These are phyloP conservation scores for Coprinopsis sp. DNA, from an alignment of 768 basidiomycete genomes.

Conservation along the genomic window DNA sequence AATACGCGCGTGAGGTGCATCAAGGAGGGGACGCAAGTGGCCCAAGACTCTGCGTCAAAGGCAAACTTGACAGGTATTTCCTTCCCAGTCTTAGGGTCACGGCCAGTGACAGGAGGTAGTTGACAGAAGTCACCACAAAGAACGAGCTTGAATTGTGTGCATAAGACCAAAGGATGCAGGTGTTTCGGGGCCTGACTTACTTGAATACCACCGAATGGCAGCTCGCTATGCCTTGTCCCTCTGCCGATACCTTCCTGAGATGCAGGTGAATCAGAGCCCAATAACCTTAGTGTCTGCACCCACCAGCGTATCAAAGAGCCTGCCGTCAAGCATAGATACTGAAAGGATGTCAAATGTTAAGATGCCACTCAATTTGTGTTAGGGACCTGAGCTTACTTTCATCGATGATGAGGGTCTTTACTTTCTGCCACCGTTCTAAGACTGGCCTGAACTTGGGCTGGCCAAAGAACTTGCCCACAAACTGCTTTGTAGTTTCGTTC, in stretches of 20 bases:
- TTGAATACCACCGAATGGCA: constrained; percentile 86
- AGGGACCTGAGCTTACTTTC: constrained; percentile 53
- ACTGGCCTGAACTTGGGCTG: constrained; percentile 33
- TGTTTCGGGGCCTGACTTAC: constrained; percentile 26
- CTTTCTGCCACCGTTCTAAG: constrained; percentile 58
- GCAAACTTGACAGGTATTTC: constrained; percentile 56
- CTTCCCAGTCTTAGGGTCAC: constrained; percentile 41
- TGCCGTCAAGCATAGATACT: neutral
- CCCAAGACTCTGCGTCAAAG: constrained; percentile 80
- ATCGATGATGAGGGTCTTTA: constrained; percentile 72
- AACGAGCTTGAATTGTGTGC: constrained; percentile 48
- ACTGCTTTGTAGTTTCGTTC: constrained; percentile 44
- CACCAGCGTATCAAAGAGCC: constrained; percentile 77
- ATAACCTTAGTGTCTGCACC: neutral
- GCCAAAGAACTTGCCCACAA: constrained; percentile 51
- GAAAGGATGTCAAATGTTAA: neutral
- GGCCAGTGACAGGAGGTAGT: constrained; percentile 71
- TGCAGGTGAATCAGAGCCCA: constrained; percentile 24
- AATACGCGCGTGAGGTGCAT: constrained; percentile 69
- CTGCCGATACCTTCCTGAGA: constrained; percentile 60
- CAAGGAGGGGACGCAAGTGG: constrained; percentile 51
- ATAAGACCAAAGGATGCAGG: neutral
- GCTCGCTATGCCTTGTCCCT: constrained; percentile 41
- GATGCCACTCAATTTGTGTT: neutral
- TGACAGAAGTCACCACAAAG: constrained; percentile 91